Base-by-base conservation (phyloP, 805 yeast genomes). In the Yarrowia sp. region DNA sequence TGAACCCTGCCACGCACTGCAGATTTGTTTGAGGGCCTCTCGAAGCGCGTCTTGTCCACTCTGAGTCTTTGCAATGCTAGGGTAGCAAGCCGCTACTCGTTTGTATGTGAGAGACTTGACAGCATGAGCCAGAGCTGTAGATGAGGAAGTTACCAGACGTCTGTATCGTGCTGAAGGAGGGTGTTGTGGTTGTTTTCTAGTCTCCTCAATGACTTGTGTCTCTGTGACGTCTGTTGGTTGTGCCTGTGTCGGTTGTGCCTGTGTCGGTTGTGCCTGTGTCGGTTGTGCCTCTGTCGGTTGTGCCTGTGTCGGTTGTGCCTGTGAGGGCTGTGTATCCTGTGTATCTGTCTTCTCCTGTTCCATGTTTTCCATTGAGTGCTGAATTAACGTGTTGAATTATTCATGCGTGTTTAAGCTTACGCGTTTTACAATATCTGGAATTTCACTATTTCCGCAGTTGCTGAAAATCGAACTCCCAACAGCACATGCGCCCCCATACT, bases 51-150 rank as follows among this genome's bases (percentile, higher is more conserved):
- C 75, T 3, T 75, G 73, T 3, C 86, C 87, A 28, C 77, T 79
- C n/a, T 75, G 76, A 14, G 80, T 74, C n/a, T 71, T 65, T 2
- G 86, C 79, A 47, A 84, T 78, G 7, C 75, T 73, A 1, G 89
- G 89, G 70, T 83, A 86, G 70, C 89, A 85, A 18, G 80, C 71
- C 60, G 77, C 74, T 28, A 86, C 72, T 66, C 83, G 83, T 13
- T 85, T 87, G 65, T 79, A 74, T 28, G 80, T 78, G 43, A 84
- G 75, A 45, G 84, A 77, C 68, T 79, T 81, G 42, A 84, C 78
- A 1, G 85, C 79, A 69, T 83, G 85, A 32, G 81, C 81, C 32
- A 86, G 75, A 0, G 89, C 88, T 65, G 83, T 79, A 32, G 78
- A 75, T 62, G 84, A 79, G 6, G 85, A 84, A 64, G 81, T 78